Evolutionary conservation across 495 filamentous ascomycete genomes (phyloP).

Genomic region (Xylaria cubensis): DNA sequence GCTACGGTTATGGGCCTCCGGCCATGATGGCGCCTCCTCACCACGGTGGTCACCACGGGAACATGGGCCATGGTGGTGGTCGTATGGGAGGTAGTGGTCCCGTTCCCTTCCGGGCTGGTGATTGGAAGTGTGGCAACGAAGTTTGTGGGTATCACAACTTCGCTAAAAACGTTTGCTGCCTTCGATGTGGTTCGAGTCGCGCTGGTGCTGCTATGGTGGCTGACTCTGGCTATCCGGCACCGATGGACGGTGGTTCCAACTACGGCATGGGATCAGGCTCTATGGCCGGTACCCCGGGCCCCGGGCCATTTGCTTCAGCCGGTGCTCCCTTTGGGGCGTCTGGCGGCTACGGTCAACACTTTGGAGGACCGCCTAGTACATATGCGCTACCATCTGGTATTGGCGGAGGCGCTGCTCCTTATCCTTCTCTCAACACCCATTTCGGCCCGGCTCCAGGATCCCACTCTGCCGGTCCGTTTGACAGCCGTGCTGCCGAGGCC

Average conservation of each 20-base stretch:
- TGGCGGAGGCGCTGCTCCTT: conserved; percentile 77
- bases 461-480: conserved; percentile 87
- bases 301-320: conserved; percentile 77
- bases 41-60: conserved; percentile 80
- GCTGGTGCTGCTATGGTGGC: conserved; percentile 92
- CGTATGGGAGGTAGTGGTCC: conserved; percentile 81
- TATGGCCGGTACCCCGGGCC: conserved; percentile 83
- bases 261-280: conserved; percentile 81
- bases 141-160: conserved; percentile 99
- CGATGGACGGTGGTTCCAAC: conserved; percentile 82
- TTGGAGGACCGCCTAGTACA: conserved; percentile 84
- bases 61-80: conserved; percentile 73
- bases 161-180: conserved; percentile 97
- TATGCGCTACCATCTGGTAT: conserved; percentile 92
- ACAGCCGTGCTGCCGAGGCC: conserved; percentile 89
- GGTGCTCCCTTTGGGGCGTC: conserved; percentile 74
- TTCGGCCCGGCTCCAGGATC: conserved; percentile 73
- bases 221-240: conserved; percentile 88
- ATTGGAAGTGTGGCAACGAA: conserved; percentile 98
- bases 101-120: conserved; percentile 95
- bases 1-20: conserved; percentile 73
- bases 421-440: conserved; percentile 83
- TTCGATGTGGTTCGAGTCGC: conserved; percentile 93
- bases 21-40: conserved; percentile 76
- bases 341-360: conserved; percentile 83